Evolutionary conservation across 257 asterid species (phyloP).

Genomic region (Forsythia viridissima): DNA sequence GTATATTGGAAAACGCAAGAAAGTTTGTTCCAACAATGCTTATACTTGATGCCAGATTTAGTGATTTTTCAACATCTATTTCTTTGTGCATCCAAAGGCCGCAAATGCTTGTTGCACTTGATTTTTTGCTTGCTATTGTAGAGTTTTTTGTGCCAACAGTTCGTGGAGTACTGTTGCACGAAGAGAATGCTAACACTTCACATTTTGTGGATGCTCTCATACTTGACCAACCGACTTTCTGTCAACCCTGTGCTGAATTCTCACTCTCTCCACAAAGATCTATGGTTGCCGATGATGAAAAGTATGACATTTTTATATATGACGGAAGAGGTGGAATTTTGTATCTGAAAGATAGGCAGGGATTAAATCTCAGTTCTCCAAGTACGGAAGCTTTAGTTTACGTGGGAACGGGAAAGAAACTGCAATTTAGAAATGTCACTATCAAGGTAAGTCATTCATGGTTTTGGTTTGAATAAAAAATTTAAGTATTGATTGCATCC

Average conservation of each 20-base stretch:
- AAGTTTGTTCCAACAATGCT: slow-evolving; percentile 77
- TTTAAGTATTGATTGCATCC: not conserved
- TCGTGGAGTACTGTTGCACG: slow-evolving; percentile 64
- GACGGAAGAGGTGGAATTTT: slow-evolving; percentile 93
- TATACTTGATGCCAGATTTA: slow-evolving; percentile 79
- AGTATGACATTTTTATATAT: slow-evolving; percentile 69
- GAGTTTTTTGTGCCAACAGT: slow-evolving; percentile 96
- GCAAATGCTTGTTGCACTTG: slow-evolving; percentile 92
- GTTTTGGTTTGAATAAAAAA: slow-evolving; percentile 16
- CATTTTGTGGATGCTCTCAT: slow-evolving; percentile 62
- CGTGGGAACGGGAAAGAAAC: slow-evolving; percentile 89
- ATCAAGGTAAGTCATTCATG: slow-evolving; percentile 57
- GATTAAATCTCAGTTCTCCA: slow-evolving; percentile 56
- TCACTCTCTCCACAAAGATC: slow-evolving; percentile 77
- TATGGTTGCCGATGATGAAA: slow-evolving; percentile 86
- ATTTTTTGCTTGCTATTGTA: slow-evolving; percentile 80
- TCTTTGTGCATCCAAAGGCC: slow-evolving; percentile 96
- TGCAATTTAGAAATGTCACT: slow-evolving; percentile 81
- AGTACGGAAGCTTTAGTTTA: slow-evolving; percentile 74
- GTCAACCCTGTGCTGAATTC: slow-evolving; percentile 68
- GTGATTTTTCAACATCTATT: slow-evolving; percentile 55
- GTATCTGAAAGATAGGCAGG: slow-evolving; percentile 75
- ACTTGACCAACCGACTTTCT: slow-evolving; percentile 69
- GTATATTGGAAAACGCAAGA: slow-evolving; percentile 33
- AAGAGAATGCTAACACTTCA: slow-evolving; percentile 55